Evolutionary conservation across 495 filamentous ascomycete genomes (phyloP).

Genomic region (Mytilinidion resinicola): DNA sequence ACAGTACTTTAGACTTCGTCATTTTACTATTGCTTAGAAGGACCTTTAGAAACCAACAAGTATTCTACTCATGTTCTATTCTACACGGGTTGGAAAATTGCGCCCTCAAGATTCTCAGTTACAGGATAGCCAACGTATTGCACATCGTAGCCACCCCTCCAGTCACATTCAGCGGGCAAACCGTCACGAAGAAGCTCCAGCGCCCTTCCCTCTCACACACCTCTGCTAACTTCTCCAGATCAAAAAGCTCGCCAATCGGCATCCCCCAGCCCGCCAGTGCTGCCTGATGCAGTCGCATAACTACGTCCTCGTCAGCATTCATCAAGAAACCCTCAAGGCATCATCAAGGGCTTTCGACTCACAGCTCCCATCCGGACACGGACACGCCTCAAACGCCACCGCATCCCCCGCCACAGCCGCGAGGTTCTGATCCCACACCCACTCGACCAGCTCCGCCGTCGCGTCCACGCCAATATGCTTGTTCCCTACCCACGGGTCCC

Average conservation of each 20-base stretch:
- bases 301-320: not conserved
- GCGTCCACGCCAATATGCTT: slow-evolving; percentile 4
- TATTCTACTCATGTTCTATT: no score
- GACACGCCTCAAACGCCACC: slow-evolving; percentile 5
- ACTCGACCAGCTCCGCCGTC: not conserved
- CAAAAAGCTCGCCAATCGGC: slow-evolving; percentile 28
- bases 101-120: no score
- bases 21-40: no score
- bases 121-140: not conserved
- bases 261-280: slow-evolving; percentile 13
- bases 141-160: slow-evolving; percentile 1
- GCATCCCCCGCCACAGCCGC: slow-evolving; percentile 11
- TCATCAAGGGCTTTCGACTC: not conserved
- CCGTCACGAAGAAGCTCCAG: slow-evolving; percentile 19
- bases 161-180: not conserved
- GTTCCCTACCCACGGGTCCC: not conserved
- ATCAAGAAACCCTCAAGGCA: no score
- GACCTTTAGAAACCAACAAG: no score
- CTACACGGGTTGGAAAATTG: no score
- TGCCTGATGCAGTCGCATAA: slow-evolving; percentile 15
- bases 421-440: slow-evolving; percentile 9
- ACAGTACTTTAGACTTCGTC: no score
- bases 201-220: slow-evolving; percentile 4
- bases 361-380: not conserved
- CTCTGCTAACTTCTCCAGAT: slow-evolving; percentile 19